phyloP scores from a whole-genome alignment of 2,329 filamentous ascomycete species.

The Lachnellula suecica region DNA sequence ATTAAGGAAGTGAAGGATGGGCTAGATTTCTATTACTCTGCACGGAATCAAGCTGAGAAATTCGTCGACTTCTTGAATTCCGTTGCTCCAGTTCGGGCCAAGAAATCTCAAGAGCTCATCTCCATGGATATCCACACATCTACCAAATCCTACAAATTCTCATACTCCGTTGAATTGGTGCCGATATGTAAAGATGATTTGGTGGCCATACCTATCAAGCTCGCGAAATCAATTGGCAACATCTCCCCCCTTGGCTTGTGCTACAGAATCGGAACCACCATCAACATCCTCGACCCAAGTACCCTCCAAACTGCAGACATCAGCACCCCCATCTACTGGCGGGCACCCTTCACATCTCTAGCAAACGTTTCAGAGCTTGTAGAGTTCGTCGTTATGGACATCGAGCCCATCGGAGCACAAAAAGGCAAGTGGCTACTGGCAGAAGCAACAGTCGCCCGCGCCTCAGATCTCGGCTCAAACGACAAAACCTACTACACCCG shows the following conservation, averaged over 20 bases:
- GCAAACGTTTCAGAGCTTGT: constrained; percentile 82
- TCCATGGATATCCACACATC: constrained; percentile 90
- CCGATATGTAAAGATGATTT: constrained; percentile 98
- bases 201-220: constrained; percentile 85
- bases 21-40: constrained; percentile 92
- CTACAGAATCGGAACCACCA: constrained; percentile 81
- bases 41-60: constrained; percentile 86
- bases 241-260: constrained; percentile 85
- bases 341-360: constrained; percentile 79
- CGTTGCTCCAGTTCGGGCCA: constrained; percentile 73
- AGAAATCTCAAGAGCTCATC: constrained; percentile 90
- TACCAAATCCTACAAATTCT: constrained; percentile 91
- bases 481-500: constrained; percentile 86
- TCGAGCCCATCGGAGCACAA: constrained; percentile 72
- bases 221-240: constrained; percentile 85
- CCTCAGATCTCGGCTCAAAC: constrained; percentile 82
- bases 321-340: constrained; percentile 82
- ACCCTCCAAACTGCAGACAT: constrained; percentile 91
- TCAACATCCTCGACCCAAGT: constrained; percentile 86
- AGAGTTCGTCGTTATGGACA: constrained; percentile 94
- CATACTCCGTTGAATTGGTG: constrained; percentile 83
- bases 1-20: constrained; percentile 97
- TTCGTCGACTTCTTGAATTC: constrained; percentile 89
- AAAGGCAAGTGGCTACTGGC: constrained; percentile 83
- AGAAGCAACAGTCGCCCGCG: constrained; percentile 84